These are phyloP conservation scores for Pseudocercospora fuligena DNA, from an alignment of 2,329 filamentous ascomycete species.

Conservation along the genomic window DNA sequence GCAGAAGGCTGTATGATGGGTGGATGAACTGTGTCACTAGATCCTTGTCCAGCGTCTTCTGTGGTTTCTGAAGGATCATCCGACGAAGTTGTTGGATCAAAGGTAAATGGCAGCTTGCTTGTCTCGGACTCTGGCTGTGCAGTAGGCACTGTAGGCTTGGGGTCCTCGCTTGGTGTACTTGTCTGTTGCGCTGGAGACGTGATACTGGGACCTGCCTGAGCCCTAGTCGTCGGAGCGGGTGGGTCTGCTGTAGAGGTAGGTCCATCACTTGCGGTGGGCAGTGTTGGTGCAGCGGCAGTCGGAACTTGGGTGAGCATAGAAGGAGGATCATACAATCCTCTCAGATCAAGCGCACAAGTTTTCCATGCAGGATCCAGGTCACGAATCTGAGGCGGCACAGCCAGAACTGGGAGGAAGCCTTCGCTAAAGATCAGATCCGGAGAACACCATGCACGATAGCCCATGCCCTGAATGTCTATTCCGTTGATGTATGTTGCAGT, in stretches of 20 bases:
- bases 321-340: slow-evolving; percentile 5
- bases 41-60: neutral
- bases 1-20: neutral
- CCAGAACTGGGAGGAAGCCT: slow-evolving; percentile 4
- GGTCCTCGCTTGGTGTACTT: neutral
- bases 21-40: neutral
- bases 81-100: neutral
- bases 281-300: neutral
- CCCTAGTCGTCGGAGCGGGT: neutral
- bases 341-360: slow-evolving; percentile 5
- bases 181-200: neutral
- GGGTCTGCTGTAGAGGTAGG: neutral
- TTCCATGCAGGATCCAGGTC: neutral
- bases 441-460: neutral
- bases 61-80: neutral
- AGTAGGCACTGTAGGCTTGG: neutral
- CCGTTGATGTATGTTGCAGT: neutral
- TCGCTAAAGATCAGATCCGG: neutral
- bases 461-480: neutral
- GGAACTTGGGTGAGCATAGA: neutral
- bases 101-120: neutral
- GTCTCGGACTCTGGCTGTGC: neutral
- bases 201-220: neutral
- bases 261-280: neutral
- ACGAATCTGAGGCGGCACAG: neutral